Base-by-base conservation (phyloP, 2,329 filamentous ascomycete species). In the Diaporthe sp. region DNA sequence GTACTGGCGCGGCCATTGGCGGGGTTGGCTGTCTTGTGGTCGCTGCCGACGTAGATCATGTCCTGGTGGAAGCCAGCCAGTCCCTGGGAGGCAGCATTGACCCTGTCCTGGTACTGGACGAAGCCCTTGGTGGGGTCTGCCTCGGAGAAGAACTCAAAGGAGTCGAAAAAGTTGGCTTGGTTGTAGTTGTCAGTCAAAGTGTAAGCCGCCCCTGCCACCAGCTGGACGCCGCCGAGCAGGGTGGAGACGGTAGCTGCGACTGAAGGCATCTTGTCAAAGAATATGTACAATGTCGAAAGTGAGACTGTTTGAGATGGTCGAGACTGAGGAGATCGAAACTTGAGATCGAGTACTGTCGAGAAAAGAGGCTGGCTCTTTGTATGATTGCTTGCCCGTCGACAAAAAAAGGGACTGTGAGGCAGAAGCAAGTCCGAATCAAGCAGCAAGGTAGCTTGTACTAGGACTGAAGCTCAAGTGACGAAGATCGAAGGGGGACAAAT, bases 101-200 rank as follows among this genome's bases (percentile, higher is more conserved):
- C 75, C 70, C 88, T 86, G 78, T 90, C 86, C 72, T 92, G 88
- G 80, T 95, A 97, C 76, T 90, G 84, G 79, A 97, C 94, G 79
- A 92, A 95, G 44, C 94, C 95, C 77, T 92, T 80, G 2, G 94
- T 97, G 0, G 94, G 94, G 80, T 97, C 95, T 0, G 84, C 76
- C 4, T 82, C 84, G 71, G 82, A 85, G 83, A 88, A 92, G 84
- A 92, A 92, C 75, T 87, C 84, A 80, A 91, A 91, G 71, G 84
- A 82, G 28, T 85, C 78, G 82, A 91, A 91, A 83, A 91, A 92
- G 84, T 91, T 91, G 80, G 81, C 84, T 9, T 81, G 75, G 82
- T 90, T 85, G 82, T 86, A 91, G 58, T 82, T 81, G 79, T 88
- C 87, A 73, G 85, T 82, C 70, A 91, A 84, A 15, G 80, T 81